A percentile compares a stretch with the other conserved stretches of the same genome.
Evolutionary conservation across 2,329 filamentous ascomycete species (phyloP).

Genomic region (Trichoderma sp.): DNA sequence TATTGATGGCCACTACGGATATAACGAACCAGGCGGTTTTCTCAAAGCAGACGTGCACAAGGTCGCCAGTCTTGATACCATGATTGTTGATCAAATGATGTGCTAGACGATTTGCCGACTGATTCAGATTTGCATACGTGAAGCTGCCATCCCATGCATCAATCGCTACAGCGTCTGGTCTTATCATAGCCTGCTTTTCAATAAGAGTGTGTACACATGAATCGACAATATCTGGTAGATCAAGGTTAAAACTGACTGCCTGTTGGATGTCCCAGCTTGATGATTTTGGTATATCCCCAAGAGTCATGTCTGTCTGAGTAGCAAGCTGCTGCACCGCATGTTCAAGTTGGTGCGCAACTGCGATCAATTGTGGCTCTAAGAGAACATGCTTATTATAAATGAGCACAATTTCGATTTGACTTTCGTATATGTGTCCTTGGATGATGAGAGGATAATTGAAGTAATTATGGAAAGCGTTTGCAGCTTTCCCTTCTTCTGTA

Average conservation of each 20-base stretch:
- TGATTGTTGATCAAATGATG: background rate
- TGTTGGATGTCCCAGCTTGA: background rate
- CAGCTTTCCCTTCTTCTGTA: background rate
- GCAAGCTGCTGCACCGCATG: conserved; percentile 6
- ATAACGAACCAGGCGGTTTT: background rate
- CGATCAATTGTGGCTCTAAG: background rate
- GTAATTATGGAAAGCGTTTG: background rate
- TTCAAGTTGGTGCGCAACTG: conserved; percentile 2
- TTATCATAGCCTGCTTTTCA: background rate
- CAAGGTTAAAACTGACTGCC: background rate
- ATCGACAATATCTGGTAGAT: background rate
- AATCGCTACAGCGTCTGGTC: background rate
- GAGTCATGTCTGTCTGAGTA: background rate
- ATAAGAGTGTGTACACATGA: background rate
- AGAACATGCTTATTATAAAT: background rate
- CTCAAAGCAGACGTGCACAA: conserved; percentile 1
- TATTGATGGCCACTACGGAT: background rate
- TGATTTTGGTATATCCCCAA: background rate
- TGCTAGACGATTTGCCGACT: background rate
- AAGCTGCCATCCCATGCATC: background rate
- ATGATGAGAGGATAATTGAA: conserved; percentile 11
- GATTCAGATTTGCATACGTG: background rate
- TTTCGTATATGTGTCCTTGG: conserved; percentile 4
- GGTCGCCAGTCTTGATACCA: background rate
- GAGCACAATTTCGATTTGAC: conserved; percentile 1